Percentiles rank a stretch among this genome's conserved stretches.
Conservation (phyloP, 2,329 filamentous ascomycete species). For the Diplodia corticola region DNA sequence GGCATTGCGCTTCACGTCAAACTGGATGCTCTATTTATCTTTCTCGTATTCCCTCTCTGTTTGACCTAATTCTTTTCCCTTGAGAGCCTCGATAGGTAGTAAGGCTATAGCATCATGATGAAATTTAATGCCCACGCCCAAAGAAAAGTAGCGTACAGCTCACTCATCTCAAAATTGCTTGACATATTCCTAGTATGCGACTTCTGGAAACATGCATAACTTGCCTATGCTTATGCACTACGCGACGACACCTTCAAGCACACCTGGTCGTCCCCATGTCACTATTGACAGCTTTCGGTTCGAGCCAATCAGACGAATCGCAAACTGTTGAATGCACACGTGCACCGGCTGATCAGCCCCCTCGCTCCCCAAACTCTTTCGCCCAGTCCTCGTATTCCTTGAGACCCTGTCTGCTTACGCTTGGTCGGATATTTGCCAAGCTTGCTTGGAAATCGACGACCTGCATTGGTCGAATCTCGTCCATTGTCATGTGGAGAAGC, state of each 20-base stretch:
- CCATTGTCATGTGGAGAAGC: constrained; percentile 86
- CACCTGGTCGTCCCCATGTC: neutral
- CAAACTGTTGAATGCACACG: no score
- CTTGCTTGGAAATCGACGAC: constrained; percentile 83
- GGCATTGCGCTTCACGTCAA: neutral
- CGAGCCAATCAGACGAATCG: neutral
- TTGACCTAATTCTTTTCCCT: neutral
- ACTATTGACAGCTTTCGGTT: neutral
- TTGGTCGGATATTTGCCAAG: constrained; percentile 80
- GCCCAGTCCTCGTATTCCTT: constrained; percentile 95
- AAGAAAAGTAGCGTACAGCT: no score
- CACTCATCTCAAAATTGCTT: no score
- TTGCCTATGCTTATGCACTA: neutral
- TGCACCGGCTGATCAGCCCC: constrained; percentile 55
- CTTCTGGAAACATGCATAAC: neutral
- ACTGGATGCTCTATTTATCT: neutral
- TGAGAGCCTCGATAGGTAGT: neutral
- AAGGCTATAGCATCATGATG: neutral
- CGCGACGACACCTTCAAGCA: neutral
- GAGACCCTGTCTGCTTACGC: constrained; percentile 80
- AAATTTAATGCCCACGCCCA: neutral
- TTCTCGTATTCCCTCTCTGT: neutral
- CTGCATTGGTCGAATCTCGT: constrained; percentile 85
- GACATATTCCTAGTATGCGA: neutral
- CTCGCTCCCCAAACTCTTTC: constrained; percentile 85